Conservation (phyloP, 2,329 filamentous ascomycete species). For the Seiridium cupressi region DNA sequence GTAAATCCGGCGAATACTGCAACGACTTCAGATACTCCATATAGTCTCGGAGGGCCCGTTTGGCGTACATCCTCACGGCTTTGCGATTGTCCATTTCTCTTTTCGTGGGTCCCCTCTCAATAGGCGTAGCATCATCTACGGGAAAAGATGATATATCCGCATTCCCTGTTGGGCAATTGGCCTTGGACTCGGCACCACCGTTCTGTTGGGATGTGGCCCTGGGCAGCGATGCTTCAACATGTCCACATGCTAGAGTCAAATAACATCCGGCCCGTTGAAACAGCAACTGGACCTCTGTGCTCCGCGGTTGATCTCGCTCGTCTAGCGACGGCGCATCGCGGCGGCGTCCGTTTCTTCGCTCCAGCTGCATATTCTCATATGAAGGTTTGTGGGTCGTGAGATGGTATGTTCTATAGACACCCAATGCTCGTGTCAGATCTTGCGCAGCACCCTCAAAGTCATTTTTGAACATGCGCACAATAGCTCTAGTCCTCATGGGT, state of each 20-base stretch:
- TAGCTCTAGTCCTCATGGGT: constrained; percentile 69
- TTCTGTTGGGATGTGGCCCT: constrained; percentile 19
- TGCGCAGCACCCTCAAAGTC: constrained; percentile 67
- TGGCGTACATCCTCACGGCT: constrained; percentile 70
- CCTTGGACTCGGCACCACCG: constrained; percentile 12
- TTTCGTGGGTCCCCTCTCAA: constrained; percentile 15
- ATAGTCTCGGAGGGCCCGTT: constrained; percentile 74
- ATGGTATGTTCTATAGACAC: constrained; percentile 46
- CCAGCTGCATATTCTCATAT: constrained; percentile 43
- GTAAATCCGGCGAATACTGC: constrained; percentile 74
- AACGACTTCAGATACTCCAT: constrained; percentile 69
- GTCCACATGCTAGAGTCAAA: constrained; percentile 66
- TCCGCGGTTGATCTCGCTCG: constrained; percentile 62
- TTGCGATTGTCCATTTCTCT: constrained; percentile 58
- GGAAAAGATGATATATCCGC: not conserved
- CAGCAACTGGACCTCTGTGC: constrained; percentile 70
- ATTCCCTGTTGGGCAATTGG: constrained; percentile 8
- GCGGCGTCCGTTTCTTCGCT: constrained; percentile 34
- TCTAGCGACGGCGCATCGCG: constrained; percentile 28
- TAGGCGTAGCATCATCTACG: constrained; percentile 5
- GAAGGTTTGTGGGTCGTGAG: constrained; percentile 48
- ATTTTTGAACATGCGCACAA: constrained; percentile 73
- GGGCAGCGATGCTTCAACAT: constrained; percentile 56
- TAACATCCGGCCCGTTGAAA: constrained; percentile 76
- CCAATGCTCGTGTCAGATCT: constrained; percentile 69